These are phyloP conservation scores for Lobosporangium transversale DNA, from an alignment of 192 early-diverging fungal species.

Conservation along the genomic window DNA sequence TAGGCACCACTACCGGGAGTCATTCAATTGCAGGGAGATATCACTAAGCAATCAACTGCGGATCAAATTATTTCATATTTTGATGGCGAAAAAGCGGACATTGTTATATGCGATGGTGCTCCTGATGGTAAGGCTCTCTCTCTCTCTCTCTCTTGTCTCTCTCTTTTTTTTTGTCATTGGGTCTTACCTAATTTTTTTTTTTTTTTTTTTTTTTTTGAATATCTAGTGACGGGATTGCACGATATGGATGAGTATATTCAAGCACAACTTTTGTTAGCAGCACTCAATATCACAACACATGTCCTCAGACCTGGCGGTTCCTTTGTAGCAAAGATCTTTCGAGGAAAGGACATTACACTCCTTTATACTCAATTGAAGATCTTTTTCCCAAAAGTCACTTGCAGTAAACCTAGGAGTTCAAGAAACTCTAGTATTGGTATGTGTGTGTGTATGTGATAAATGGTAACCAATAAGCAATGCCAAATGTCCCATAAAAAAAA, in stretches of 20 bases:
- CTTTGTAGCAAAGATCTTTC: slow-evolving; percentile 98
- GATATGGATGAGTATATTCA: slow-evolving; percentile 99
- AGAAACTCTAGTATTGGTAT: slow-evolving; percentile 87
- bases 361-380: slow-evolving; percentile 91
- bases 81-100: slow-evolving; percentile 86
- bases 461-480: neutral
- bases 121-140: slow-evolving; percentile 89
- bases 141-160: too few species aligned
- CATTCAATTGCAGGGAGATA: slow-evolving; percentile 97
- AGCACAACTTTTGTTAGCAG: slow-evolving; percentile 93
- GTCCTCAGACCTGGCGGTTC: slow-evolving; percentile 90
- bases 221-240: slow-evolving; percentile 95
- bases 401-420: slow-evolving; percentile 92
- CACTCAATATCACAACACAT: slow-evolving; percentile 97
- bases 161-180: too few species aligned
- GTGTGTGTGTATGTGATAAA: neutral
- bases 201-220: too few species aligned
- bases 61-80: slow-evolving; percentile 92
- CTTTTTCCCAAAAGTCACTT: slow-evolving; percentile 92
- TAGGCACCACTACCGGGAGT: slow-evolving; percentile 92
- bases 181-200: too few species aligned
- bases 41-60: slow-evolving; percentile 93
- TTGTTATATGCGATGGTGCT: slow-evolving; percentile 97
- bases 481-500: neutral
- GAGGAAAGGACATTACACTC: slow-evolving; percentile 93